phyloP scores from a whole-genome alignment of 345 rosid species.

The Salix dunnii region DNA sequence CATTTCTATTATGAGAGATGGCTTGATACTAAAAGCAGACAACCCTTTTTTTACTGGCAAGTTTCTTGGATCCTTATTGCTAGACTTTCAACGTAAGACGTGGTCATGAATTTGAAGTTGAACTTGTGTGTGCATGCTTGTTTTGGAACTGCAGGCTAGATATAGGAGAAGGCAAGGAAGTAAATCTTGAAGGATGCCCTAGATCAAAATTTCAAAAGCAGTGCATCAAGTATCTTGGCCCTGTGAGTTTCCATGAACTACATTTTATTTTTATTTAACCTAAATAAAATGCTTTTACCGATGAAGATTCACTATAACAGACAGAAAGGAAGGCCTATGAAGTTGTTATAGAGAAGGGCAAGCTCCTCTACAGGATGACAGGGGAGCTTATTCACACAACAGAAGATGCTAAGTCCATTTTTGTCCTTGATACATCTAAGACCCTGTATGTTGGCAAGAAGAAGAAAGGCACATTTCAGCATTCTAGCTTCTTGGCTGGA shows the following conservation, averaged over 20 bases:
- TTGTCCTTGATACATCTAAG: conserved; percentile 77
- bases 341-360: conserved; percentile 66
- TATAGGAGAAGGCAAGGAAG: conserved; percentile 89
- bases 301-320: conserved; percentile 29
- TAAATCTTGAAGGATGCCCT: conserved; percentile 72
- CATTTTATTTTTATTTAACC: background rate
- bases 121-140: conserved; percentile 5
- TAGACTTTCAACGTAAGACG: background rate
- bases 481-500: conserved; percentile 95
- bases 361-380: conserved; percentile 54
- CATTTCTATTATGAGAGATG: conserved; percentile 71
- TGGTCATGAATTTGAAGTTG: conserved; percentile 6
- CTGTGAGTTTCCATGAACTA: conserved; percentile 42
- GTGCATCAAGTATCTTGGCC: conserved; percentile 93
- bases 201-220: conserved; percentile 71
- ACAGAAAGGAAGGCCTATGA: conserved; percentile 80
- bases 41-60: conserved; percentile 98
- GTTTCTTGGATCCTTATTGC: conserved; percentile 10
- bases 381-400: conserved; percentile 59
- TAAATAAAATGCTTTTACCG: conserved; percentile 3
- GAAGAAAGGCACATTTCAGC: conserved; percentile 78
- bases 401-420: conserved; percentile 75
- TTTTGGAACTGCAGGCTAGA: conserved; percentile 62
- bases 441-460: conserved; percentile 68
- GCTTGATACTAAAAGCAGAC: conserved; percentile 80